A percentile compares a stretch with the other conserved stretches of the same genome.
Conservation (phyloP, 2,329 filamentous ascomycete genomes). For the Diplocarpon mali region DNA sequence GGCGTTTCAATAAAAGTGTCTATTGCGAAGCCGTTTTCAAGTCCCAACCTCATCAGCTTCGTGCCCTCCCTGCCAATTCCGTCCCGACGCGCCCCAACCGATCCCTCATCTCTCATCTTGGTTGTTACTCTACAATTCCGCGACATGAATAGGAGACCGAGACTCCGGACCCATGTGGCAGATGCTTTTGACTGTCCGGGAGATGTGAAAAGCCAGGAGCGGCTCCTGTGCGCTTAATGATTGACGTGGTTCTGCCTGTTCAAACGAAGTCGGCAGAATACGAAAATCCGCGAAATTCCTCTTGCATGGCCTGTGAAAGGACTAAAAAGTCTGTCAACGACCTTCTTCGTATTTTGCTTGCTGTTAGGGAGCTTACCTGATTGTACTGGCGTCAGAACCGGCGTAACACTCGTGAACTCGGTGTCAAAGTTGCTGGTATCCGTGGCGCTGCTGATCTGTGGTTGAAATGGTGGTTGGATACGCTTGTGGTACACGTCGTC, state of each 20-base stretch:
- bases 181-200: conserved; percentile 7
- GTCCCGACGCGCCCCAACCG: neutral
- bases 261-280: conserved; percentile 42
- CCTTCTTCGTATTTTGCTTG: neutral
- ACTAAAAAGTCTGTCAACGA: conserved; percentile 41
- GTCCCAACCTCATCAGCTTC: neutral
- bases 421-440: conserved; percentile 99
- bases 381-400: conserved; percentile 92
- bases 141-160: conserved; percentile 1
- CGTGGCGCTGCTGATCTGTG: conserved; percentile 79
- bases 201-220: neutral
- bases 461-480: conserved; percentile 78
- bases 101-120: neutral
- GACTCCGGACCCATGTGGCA: conserved; percentile 9
- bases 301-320: conserved; percentile 95
- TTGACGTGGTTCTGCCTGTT: conserved; percentile 7
- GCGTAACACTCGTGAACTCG: conserved; percentile 96
- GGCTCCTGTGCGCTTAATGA: conserved; percentile 5
- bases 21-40: neutral
- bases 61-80: neutral
- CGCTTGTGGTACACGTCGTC: conserved; percentile 97
- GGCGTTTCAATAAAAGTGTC: neutral
- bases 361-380: conserved; percentile 60
- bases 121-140: conserved; percentile 3
- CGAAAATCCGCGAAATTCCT: conserved; percentile 98